A percentile compares a stretch with the other conserved stretches of the same genome.
Evolutionary conservation across 2,329 filamentous ascomycete genomes (phyloP).

Genomic region (Sclerotinia sclerotiorum): DNA sequence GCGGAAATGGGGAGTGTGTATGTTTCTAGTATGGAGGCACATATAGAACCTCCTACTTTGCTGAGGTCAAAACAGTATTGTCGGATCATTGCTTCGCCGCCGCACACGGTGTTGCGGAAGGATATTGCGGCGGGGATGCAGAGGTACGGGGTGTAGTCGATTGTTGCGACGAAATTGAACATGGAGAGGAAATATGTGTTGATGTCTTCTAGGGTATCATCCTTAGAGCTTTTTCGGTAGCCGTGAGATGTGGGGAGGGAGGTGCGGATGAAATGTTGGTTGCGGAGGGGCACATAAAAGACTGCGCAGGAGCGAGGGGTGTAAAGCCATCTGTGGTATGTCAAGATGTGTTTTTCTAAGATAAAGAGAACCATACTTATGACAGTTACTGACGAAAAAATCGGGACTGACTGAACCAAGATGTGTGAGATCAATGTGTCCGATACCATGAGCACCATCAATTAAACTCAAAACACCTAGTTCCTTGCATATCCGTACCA

Average conservation of each 20-base stretch:
- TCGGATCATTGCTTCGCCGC: conserved; percentile 69
- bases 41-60: conserved; percentile 57
- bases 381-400: conserved; percentile 84
- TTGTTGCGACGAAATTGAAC: conserved; percentile 77
- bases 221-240: conserved; percentile 49
- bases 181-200: conserved; percentile 56
- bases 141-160: conserved; percentile 70
- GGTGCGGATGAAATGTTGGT: conserved; percentile 72
- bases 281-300: conserved; percentile 75
- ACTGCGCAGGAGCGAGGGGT: conserved; percentile 77
- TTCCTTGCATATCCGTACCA: conserved; percentile 63
- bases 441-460: conserved; percentile 70
- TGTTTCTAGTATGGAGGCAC: conserved; percentile 66
- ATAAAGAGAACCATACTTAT: conserved; percentile 68
- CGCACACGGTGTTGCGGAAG: conserved; percentile 67
- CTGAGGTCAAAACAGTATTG: conserved; percentile 64
- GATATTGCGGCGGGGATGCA: conserved; percentile 71
- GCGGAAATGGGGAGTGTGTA: conserved; percentile 68
- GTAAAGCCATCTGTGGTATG: conserved; percentile 64
- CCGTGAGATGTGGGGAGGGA: conserved; percentile 80
- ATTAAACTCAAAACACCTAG: conserved; percentile 69
- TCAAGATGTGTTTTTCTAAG: not conserved
- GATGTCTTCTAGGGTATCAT: conserved; percentile 42
- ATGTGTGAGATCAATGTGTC: conserved; percentile 66
- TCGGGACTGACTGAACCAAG: conserved; percentile 62